Evolutionary conservation across 2,329 filamentous ascomycete species (phyloP), one percentile per base, ranked within the genome.

Genomic region (Neofusicoccum laricinum): DNA sequence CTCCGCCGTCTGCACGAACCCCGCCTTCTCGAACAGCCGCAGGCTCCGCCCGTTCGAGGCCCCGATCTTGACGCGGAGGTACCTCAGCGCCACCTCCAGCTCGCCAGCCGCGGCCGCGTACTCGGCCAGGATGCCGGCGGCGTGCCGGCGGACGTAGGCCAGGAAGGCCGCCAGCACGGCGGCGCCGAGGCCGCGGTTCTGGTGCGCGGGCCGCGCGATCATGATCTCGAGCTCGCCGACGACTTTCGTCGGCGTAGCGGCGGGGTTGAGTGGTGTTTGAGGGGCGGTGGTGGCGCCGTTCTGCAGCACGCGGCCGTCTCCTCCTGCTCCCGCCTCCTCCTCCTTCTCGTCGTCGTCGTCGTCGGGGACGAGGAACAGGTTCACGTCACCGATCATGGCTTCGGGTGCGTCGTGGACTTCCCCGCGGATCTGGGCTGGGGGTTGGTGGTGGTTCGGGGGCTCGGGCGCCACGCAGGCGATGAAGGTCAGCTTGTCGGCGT

Each of bases 401-500:
- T 76, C 77, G 0, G 84, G 79, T 1, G 77, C 71, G 71, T 94
- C 92, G 4, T 81, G 79, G 0, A 76, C 74, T 11, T 79, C 78
- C 0, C 82, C 79, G 15, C 68, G 38, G 55, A 81, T 70, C 64
- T 12, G 12, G 38, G 30, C 10, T 21, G 34, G 32, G 30, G 15
- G 41, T 38, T 25, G 61, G 19, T n/a, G 32, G 63, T 36, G 5
- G 69, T 30, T 14, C 32, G 32, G 10, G 10, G 49, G 40, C 66
- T 67, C 32, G 3, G 68, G 64, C 6, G 64, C 64, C 3, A 62
- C 66, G 66, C 92, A 97, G 62, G 91, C 78, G 74, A 98, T 97
- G 70, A 97, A 98, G 0, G 94, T 98, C 66, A 98, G 77, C 79
- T 98, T 98, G 78, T 98, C 93, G 30, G 80, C 77, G 46, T 95